These are phyloP conservation scores for Discostella pseudostelligera DNA, from an alignment of 108 stramenopile species.

Conservation along the genomic window DNA sequence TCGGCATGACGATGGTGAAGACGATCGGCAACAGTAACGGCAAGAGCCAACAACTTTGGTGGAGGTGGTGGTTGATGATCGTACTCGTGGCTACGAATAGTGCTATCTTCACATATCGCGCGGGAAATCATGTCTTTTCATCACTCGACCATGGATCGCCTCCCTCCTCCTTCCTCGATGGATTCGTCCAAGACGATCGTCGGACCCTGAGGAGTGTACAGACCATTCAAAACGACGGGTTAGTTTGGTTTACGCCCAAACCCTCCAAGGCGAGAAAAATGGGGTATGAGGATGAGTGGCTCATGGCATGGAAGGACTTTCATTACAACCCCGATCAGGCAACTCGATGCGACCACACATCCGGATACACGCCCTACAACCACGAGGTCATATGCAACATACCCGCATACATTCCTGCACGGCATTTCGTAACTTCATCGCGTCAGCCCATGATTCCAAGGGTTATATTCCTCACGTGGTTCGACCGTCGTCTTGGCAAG, in stretches of 20 bases:
- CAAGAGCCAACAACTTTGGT: no score
- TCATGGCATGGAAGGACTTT: constrained; percentile 10
- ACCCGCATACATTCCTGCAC: constrained; percentile 16
- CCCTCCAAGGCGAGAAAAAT: constrained; percentile 2
- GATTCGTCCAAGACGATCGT: no score
- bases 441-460: neutral
- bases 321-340: constrained; percentile 3
- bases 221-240: neutral
- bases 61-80: neutral
- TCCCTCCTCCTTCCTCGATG: no score
- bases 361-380: neutral
- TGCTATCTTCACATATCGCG: neutral
- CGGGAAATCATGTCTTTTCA: neutral
- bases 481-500: constrained; percentile 15
- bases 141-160: no score
- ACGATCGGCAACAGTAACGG: neutral
- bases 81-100: neutral
- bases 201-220: no score
- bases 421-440: neutral
- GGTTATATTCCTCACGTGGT: constrained; percentile 16
- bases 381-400: constrained; percentile 6
- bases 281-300: constrained; percentile 14
- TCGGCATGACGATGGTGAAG: no score
- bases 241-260: constrained; percentile 16
- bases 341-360: neutral